These are phyloP conservation scores for Diatrype stigma DNA, from an alignment of 2,329 filamentous ascomycete species.

Conservation along the genomic window DNA sequence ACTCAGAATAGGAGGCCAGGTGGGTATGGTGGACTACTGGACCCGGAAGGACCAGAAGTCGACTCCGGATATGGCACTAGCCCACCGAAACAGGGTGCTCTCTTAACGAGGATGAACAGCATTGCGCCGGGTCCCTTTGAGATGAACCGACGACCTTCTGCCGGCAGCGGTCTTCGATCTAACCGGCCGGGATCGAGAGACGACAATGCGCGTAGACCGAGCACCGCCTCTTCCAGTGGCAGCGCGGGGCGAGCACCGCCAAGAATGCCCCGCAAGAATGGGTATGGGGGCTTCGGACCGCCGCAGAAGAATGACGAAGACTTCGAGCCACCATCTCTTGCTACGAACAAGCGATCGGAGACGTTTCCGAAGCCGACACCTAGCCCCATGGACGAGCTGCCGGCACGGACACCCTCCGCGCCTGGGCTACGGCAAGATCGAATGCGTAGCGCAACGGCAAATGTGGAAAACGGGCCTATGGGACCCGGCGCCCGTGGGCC, in stretches of 20 bases:
- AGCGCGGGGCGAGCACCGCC: constrained; percentile 31
- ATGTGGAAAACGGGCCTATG: constrained; percentile 2
- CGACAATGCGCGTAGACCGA: constrained; percentile 22
- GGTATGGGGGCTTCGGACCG: constrained; percentile 55
- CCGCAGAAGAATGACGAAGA: constrained; percentile 36
- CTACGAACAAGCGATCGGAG: constrained; percentile 42
- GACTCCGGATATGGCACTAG: constrained; percentile 44
- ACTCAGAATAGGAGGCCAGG: constrained; percentile 38
- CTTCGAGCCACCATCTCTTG: constrained; percentile 33
- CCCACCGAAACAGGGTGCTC: constrained; percentile 38
- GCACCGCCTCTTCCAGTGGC: constrained; percentile 29
- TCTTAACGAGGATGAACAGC: constrained; percentile 60
- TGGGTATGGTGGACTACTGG: constrained; percentile 46
- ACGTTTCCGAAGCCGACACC: constrained; percentile 45
- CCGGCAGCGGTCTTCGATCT: constrained; percentile 11
- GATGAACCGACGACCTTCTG: constrained; percentile 31
- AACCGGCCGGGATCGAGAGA: constrained; percentile 15
- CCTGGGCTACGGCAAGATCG: constrained; percentile 40
- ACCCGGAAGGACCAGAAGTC: constrained; percentile 31
- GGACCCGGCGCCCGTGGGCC: constrained; percentile 24
- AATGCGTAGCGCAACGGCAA: constrained; percentile 23
- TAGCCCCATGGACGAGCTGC: constrained; percentile 26
- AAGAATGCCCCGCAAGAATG: constrained; percentile 43
- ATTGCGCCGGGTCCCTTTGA: constrained; percentile 67
- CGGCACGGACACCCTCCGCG: constrained; percentile 43